Conservation (phyloP, 139 green algal species). For the Ettlia oleoabundans region DNA sequence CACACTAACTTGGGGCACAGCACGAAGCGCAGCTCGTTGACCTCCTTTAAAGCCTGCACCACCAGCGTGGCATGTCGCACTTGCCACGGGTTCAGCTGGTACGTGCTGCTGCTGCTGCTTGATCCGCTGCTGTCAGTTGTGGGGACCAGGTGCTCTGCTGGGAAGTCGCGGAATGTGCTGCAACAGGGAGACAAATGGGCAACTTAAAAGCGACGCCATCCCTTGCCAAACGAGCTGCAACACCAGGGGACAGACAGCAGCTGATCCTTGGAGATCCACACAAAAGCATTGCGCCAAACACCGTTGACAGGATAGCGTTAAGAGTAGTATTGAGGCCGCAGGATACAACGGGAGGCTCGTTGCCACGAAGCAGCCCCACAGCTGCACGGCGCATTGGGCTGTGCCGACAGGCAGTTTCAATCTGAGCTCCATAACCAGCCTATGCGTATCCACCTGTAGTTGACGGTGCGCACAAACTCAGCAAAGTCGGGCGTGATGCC, state of each 20-base stretch:
- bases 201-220: too few species aligned
- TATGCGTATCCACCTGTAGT: slow-evolving; percentile 62
- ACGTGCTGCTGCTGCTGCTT: not conserved
- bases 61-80: slow-evolving; percentile 75
- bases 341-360: too few species aligned
- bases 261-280: too few species aligned
- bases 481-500: slow-evolving; percentile 62
- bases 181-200: not conserved
- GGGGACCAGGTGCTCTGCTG: slow-evolving; percentile 42
- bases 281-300: too few species aligned
- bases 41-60: slow-evolving; percentile 64
- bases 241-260: too few species aligned
- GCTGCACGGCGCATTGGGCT: too few species aligned
- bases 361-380: too few species aligned
- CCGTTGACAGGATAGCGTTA: too few species aligned
- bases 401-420: too few species aligned
- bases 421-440: not conserved
- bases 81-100: slow-evolving; percentile 70
- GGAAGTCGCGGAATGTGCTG: slow-evolving; percentile 53
- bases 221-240: too few species aligned
- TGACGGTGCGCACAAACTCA: slow-evolving; percentile 62
- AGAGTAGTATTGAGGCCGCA: too few species aligned
- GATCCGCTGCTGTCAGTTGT: not conserved
- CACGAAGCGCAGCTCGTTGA: slow-evolving; percentile 85
- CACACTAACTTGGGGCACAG: slow-evolving; percentile 71